These are phyloP conservation scores for Hypoxylon rickii DNA, from an alignment of 495 filamentous ascomycete genomes.

Conservation along the genomic window DNA sequence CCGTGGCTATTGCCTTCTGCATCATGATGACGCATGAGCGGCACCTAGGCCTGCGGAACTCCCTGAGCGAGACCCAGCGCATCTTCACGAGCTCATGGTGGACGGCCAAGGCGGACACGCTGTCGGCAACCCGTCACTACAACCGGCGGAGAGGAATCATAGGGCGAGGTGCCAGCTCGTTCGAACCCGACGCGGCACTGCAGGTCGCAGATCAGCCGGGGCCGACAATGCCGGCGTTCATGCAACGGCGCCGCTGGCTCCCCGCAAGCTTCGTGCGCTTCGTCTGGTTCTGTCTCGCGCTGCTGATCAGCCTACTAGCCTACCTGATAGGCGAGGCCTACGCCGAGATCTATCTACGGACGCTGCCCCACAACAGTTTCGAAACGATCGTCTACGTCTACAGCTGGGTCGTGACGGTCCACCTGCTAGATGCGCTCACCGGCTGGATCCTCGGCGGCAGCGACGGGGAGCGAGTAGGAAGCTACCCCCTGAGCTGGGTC, in stretches of 20 bases:
- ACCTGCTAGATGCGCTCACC: slow-evolving; percentile 61
- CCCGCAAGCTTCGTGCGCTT: slow-evolving; percentile 66
- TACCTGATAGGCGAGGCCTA: slow-evolving; percentile 69
- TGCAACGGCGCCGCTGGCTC: slow-evolving; percentile 53
- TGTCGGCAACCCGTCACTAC: slow-evolving; percentile 34
- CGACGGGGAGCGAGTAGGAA: slow-evolving; percentile 63
- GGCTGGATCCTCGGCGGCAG: slow-evolving; percentile 65
- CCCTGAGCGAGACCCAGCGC: slow-evolving; percentile 64
- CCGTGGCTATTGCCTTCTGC: slow-evolving; percentile 61
- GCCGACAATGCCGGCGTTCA: slow-evolving; percentile 39
- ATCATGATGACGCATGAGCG: slow-evolving; percentile 64
- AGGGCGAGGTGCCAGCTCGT: slow-evolving; percentile 31
- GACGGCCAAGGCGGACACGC: slow-evolving; percentile 54
- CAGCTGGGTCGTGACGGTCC: slow-evolving; percentile 66
- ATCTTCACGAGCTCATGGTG: slow-evolving; percentile 66
- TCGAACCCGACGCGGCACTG: slow-evolving; percentile 34
- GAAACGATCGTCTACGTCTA: slow-evolving; percentile 69
- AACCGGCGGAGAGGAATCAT: slow-evolving; percentile 39
- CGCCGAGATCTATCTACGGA: slow-evolving; percentile 66
- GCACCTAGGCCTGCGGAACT: slow-evolving; percentile 57
- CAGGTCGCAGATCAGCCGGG: slow-evolving; percentile 35
- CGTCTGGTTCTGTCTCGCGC: slow-evolving; percentile 66
- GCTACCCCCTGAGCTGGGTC: slow-evolving; percentile 65
- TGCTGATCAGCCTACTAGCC: slow-evolving; percentile 62
- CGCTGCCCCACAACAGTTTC: slow-evolving; percentile 63